These are phyloP conservation scores for Kwoniella shivajii DNA, from an alignment of 1,284 basidiomycete species.

Conservation along the genomic window DNA sequence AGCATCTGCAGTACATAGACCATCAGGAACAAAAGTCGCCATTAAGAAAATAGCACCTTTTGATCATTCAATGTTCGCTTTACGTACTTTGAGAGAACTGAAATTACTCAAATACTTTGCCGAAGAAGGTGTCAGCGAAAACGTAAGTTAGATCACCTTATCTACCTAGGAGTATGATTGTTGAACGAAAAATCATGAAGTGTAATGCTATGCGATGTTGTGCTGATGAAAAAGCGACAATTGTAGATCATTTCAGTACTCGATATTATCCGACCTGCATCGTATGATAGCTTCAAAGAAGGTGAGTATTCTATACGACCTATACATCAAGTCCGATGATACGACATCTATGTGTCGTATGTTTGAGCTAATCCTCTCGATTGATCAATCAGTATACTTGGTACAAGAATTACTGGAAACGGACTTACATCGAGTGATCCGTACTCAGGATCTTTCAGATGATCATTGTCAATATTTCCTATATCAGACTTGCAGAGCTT, in stretches of 20 bases:
- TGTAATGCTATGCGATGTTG: no score
- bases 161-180: background rate
- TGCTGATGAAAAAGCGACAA: no score
- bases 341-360: no score
- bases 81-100: constrained; percentile 80
- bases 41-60: constrained; percentile 93
- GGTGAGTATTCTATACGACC: constrained; percentile 53
- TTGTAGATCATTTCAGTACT: constrained; percentile 87
- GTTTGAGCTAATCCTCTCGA: constrained; percentile 3
- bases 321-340: background rate
- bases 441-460: constrained; percentile 78
- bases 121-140: constrained; percentile 88
- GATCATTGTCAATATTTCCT: constrained; percentile 74
- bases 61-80: constrained; percentile 88
- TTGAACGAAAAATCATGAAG: no score
- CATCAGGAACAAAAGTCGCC: constrained; percentile 77
- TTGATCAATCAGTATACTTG: constrained; percentile 53
- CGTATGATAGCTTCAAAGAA: constrained; percentile 89
- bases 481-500: constrained; percentile 72
- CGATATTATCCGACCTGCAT: constrained; percentile 88
- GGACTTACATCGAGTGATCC: constrained; percentile 71
- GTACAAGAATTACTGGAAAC: constrained; percentile 82
- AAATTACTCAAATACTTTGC: constrained; percentile 89
- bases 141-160: constrained; percentile 61
- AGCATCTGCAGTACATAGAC: constrained; percentile 75